Conservation (phyloP, 257 asterid genomes). For the Gynochthodes officinalis region DNA sequence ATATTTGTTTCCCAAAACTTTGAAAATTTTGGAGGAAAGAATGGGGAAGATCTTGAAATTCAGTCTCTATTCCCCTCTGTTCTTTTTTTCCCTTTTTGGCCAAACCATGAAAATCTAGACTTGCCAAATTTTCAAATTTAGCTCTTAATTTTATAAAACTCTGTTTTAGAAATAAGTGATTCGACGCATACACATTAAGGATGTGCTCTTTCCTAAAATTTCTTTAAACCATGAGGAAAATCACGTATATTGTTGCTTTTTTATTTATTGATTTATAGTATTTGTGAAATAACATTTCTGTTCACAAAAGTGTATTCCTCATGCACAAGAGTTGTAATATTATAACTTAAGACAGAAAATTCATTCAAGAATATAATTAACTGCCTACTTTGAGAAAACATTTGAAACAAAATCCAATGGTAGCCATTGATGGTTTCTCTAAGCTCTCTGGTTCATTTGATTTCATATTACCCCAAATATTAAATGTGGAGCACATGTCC, state of each 20-base stretch:
- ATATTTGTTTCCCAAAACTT: too few relatives aligned
- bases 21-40: too few relatives aligned
- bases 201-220: background rate
- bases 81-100: too few relatives aligned
- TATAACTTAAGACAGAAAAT: background rate
- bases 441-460: background rate
- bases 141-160: background rate
- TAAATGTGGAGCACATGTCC: background rate
- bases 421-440: background rate
- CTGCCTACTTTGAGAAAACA: background rate
- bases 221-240: background rate
- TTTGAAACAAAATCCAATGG: too few relatives aligned
- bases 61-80: too few relatives aligned
- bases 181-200: background rate
- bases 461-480: background rate
- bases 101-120: too few relatives aligned
- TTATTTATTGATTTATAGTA: background rate
- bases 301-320: background rate
- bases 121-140: too few relatives aligned
- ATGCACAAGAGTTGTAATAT: background rate
- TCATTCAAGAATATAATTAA: background rate
- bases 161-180: background rate
- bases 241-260: background rate
- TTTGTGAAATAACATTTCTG: background rate
- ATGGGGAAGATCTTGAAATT: too few relatives aligned